Conservation (phyloP, 2,329 filamentous ascomycete species). For the Calonectria pseudoturangicola region DNA sequence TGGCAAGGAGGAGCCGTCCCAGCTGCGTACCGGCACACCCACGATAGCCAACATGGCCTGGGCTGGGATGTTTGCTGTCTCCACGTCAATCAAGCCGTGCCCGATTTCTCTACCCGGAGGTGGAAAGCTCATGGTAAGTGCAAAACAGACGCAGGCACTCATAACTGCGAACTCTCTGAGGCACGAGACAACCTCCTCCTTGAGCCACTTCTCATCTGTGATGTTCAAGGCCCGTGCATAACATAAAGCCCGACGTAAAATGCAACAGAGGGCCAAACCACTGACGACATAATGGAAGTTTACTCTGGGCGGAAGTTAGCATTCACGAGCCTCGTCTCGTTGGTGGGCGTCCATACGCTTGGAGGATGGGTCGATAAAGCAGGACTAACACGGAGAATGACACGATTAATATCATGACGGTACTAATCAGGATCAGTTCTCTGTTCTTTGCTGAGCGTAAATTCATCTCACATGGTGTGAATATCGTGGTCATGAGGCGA, state of each 20-base stretch:
- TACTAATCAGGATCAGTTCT: slow-evolving; percentile 43
- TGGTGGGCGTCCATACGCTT: slow-evolving; percentile 47
- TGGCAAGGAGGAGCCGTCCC: neutral
- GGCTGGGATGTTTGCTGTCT: slow-evolving; percentile 26
- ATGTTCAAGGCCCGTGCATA: slow-evolving; percentile 23
- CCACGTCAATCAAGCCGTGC: slow-evolving; percentile 30
- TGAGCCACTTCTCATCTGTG: slow-evolving; percentile 20
- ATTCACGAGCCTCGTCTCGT: slow-evolving; percentile 23
- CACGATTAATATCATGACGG: slow-evolving; percentile 39
- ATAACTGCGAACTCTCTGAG: slow-evolving; percentile 39
- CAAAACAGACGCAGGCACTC: slow-evolving; percentile 36
- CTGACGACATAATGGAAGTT: slow-evolving; percentile 42
- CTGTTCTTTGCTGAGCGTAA: neutral
- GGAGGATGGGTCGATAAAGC: slow-evolving; percentile 39
- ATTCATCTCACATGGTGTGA: slow-evolving; percentile 45
- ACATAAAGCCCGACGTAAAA: slow-evolving; percentile 31
- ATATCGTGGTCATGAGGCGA: slow-evolving; percentile 40
- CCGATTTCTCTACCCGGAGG: slow-evolving; percentile 5
- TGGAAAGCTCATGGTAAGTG: slow-evolving; percentile 36
- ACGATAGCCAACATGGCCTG: neutral
- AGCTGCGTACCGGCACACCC: neutral
- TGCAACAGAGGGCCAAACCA: slow-evolving; percentile 34
- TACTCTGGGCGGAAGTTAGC: slow-evolving; percentile 46
- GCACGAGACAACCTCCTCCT: slow-evolving; percentile 36
- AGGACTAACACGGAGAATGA: slow-evolving; percentile 42